Base-by-base conservation (phyloP, 768 basidiomycete genomes). In the Rhodosporidiobolus sp. region DNA sequence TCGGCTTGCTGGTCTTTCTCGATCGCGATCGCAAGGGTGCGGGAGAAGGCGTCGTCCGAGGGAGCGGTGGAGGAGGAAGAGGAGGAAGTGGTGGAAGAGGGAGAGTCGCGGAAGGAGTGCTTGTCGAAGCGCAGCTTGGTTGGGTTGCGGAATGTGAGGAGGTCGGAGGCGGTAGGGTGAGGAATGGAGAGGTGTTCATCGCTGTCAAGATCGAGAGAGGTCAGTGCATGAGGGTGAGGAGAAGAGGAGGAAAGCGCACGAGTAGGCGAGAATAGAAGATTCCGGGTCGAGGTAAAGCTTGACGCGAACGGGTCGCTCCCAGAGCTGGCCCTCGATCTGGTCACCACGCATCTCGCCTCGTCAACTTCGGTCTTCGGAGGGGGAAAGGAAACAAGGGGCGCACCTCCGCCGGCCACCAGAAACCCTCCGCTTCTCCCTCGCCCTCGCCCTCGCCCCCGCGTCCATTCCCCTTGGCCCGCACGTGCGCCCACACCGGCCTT, bases 341-440 rank as follows among this genome's bases (percentile, higher is more conserved):
- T 20, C 12, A 1, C 38, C 38, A 7, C 8, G 14, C 8, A 43
- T n/a, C n/a, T 7, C 26, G 12, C 30, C 48, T 49, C 48, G 9
- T 26, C 20, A 48, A 11, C 22, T 30, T n/a, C 7, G 22, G 20
- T 26, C 3, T 12, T 10, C n/a, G 16, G 19, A 45, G 11, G 1
- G 9, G 1, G 14, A 32, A 17, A 10, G 20, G 2, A 16, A 16
- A 1, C 16, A n/a, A 8, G 10, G 26, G 19, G 30, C 54, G 16
- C 43, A 72, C 70, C 48, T 54, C 28, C 4, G 46, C 70, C 4
- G 63, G 53, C 70, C 70, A 72, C 70, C 70, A 72, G 32, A 67
- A 72, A 10, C 70, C 65, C 10, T 35, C 56, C n/a, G n/a, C n/a
- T n/a, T n/a, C 34, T 54, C 32, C 38, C 7, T 14, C 38, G 7